Evolutionary conservation across 140 eudicot species (phyloP).

Genomic region (Bidens hawaiensis): DNA sequence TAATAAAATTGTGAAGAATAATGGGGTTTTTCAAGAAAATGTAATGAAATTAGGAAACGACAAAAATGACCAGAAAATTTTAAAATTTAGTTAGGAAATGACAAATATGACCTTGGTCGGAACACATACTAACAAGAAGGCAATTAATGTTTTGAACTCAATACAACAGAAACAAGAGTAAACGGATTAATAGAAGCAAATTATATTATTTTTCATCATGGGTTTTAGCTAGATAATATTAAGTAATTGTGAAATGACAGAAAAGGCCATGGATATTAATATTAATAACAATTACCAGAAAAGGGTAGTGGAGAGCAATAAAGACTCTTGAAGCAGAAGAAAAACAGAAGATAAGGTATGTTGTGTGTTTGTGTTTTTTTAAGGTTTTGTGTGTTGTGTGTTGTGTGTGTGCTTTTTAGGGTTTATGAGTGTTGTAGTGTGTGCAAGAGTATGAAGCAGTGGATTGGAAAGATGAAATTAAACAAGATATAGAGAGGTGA

Average conservation of each 20-base stretch:
- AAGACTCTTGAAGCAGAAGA: conserved; percentile 19
- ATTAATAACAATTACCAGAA: conserved; percentile 31
- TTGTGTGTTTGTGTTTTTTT: conserved; percentile 1
- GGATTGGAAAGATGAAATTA: conserved; percentile 21
- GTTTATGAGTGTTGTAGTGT: conserved; percentile 16
- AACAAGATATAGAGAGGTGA: conserved; percentile 24
- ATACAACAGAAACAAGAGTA: conserved; percentile 24
- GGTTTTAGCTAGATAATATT: conserved; percentile 8
- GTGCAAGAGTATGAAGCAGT: conserved; percentile 21
- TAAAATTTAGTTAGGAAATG: conserved; percentile 9
- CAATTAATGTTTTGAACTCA: conserved; percentile 27
- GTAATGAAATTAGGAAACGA: conserved; percentile 11
- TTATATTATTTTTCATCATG: neutral
- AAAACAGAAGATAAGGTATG: conserved; percentile 9
- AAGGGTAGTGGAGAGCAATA: conserved; percentile 22
- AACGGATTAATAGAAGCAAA: conserved; percentile 12
- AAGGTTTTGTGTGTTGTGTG: conserved; percentile 23
- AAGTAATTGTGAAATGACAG: conserved; percentile 23
- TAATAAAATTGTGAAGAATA: neutral
- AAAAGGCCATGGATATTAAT: conserved; percentile 13
- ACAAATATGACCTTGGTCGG: conserved; percentile 12
- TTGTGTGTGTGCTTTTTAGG: conserved; percentile 6
- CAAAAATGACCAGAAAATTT: conserved; percentile 13
- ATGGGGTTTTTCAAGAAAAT: neutral
- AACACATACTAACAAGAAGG: neutral